phyloP scores from a whole-genome alignment of 139 green algal genomes.

The Chlamydomonas incerta region DNA sequence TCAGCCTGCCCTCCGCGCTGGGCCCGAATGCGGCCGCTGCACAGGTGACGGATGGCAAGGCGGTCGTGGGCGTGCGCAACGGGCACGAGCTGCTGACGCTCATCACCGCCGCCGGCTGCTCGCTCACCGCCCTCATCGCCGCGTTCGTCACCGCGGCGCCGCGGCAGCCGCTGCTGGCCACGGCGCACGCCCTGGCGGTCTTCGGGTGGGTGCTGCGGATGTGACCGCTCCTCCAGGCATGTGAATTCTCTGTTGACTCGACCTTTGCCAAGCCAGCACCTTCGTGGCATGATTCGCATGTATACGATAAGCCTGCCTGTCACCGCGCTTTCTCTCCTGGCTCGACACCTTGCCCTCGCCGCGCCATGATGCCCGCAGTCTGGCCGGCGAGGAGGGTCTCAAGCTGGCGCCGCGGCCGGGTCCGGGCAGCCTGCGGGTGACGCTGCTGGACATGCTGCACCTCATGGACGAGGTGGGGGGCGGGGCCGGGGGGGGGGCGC shows the following conservation, averaged over 20 bases:
- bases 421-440: constrained; percentile 72
- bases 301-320: too few relatives aligned
- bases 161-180: constrained; percentile 65
- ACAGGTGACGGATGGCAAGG: constrained; percentile 53
- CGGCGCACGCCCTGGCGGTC: constrained; percentile 71
- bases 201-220: constrained; percentile 84
- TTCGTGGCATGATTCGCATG: too few relatives aligned
- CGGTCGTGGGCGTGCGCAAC: constrained; percentile 66
- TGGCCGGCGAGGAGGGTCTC: constrained; percentile 46
- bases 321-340: too few relatives aligned
- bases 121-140: constrained; percentile 82
- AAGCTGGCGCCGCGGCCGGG: constrained; percentile 42
- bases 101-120: constrained; percentile 85
- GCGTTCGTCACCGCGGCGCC: constrained; percentile 73
- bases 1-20: too few relatives aligned
- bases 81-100: constrained; percentile 73
- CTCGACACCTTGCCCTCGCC: too few relatives aligned
- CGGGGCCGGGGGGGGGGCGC: too few relatives aligned
- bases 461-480: constrained; percentile 39
- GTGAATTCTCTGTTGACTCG: too few relatives aligned
- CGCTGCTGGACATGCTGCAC: constrained; percentile 71
- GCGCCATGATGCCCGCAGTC: too few relatives aligned
- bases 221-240: too few relatives aligned
- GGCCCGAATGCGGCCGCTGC: too few relatives aligned
- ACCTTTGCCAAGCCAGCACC: too few relatives aligned